Conservation (phyloP, 1,284 basidiomycete genomes). For the Cryptococcus neoformans region DNA sequence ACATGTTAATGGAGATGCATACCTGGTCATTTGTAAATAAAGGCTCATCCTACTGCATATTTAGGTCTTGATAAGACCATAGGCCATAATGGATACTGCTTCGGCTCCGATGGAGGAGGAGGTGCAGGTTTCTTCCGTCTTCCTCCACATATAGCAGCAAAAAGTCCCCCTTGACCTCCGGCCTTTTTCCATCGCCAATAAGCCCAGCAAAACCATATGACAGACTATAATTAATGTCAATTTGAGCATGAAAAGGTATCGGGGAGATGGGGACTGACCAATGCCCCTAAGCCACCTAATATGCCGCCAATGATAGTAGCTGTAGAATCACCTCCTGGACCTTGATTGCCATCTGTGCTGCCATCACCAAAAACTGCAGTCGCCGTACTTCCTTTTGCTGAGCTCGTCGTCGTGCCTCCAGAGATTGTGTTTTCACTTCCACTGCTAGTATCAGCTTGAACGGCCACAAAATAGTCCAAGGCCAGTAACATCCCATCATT, state of each 20-base stretch:
- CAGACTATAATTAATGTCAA: not conserved
- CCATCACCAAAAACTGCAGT: slow-evolving; percentile 9
- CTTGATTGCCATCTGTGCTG: not conserved
- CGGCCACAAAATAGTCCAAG: slow-evolving; percentile 28
- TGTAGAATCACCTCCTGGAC: slow-evolving; percentile 3
- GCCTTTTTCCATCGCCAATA: not conserved
- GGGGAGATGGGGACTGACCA: slow-evolving; percentile 13
- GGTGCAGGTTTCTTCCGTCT: not conserved
- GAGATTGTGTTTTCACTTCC: not conserved
- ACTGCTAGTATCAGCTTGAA: not conserved
- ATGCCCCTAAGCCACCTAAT: slow-evolving; percentile 18
- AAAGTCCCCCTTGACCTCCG: not conserved
- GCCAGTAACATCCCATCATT: slow-evolving; percentile 25
- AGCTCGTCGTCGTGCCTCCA: slow-evolving; percentile 1
- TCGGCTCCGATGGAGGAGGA: slow-evolving; percentile 1
- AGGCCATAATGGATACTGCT: slow-evolving; percentile 28
- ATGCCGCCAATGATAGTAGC: slow-evolving; percentile 26
- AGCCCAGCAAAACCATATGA: not conserved
- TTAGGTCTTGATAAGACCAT: slow-evolving; percentile 25
- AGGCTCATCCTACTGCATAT: slow-evolving; percentile 1
- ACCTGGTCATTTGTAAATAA: too few relatives aligned
- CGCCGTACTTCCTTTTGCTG: not conserved
- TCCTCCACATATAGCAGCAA: not conserved
- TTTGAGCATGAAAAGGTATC: not conserved
- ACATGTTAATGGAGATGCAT: too few relatives aligned